These are phyloP conservation scores for Cladosporium sp. DNA, from an alignment of 2,329 filamentous ascomycete genomes.

Conservation along the genomic window DNA sequence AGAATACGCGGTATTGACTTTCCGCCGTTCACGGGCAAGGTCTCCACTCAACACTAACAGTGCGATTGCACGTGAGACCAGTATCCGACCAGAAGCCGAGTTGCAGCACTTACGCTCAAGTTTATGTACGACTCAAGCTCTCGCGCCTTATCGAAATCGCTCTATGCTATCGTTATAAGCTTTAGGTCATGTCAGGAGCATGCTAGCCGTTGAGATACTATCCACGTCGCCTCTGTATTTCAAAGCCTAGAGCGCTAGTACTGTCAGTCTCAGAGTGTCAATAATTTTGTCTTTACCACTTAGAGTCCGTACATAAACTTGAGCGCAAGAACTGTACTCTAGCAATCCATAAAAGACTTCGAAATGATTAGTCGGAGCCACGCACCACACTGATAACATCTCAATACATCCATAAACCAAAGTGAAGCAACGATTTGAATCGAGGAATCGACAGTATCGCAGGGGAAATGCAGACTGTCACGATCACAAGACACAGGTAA, in stretches of 20 bases:
- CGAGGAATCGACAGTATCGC: neutral
- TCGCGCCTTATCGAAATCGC: no score
- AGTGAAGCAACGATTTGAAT: neutral
- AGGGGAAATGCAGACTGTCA: neutral
- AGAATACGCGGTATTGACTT: neutral
- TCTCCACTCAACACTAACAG: neutral
- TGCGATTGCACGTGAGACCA: neutral
- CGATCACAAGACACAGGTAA: neutral
- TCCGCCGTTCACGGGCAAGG: neutral
- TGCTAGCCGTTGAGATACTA: no score
- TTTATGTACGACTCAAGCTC: no score
- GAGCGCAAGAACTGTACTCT: no score
- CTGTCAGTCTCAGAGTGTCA: no score
- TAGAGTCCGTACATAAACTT: no score
- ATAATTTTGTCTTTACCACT: no score
- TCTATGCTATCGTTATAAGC: no score
- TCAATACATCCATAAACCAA: neutral
- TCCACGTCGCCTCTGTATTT: no score
- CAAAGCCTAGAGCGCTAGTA: no score
- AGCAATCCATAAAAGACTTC: neutral
- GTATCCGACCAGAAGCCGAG: neutral
- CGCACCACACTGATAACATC: neutral
- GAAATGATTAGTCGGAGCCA: neutral
- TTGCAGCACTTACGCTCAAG: no score
- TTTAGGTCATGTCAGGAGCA: no score